Evolutionary conservation across 352 stramenopile genomes (phyloP), one percentile per base, ranked within the genome.

Genomic region (Detonula confervacea): DNA sequence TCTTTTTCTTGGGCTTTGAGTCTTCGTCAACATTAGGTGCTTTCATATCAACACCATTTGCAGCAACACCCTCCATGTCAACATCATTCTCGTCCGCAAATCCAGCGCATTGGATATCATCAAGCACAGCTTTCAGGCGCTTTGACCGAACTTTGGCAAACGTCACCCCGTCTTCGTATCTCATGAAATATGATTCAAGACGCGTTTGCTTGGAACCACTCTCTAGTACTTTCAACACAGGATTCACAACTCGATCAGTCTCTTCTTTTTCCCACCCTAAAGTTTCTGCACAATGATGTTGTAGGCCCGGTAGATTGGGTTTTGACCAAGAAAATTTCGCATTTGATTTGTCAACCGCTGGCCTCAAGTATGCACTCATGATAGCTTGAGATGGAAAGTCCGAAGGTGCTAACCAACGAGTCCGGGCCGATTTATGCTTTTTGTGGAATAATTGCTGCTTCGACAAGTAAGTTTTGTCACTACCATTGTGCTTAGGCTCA

Each of bases 161-260:
- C 70, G 96, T 97, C 2, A 98, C 94, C 70, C 97, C 93, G 82
- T 98, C 96, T 55, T 98, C 92, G 81, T 99, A 99, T 20, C 87
- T 95, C 72, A 96, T 97, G 73, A 98, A 98, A 60, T 97, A 98
- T 8, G 93, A 93, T 77, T 99, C 97, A 35, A 99, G 94, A 12
- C 96, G 88, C 4, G 92, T 98, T 84, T 98, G 96, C 37, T 77
- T 77, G 35, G 82, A 86, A 46, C 75, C 73, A 51, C 61, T 77
- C 64, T 91, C 81, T 9, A 88, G 42, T 39, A 77, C 77, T 67
- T 81, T 74, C 0, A 96, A 47, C 14, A 99, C 90, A 8, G 97
- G 97, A n/a, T 95, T 75, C 27, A 99, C 60, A 22, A 97, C 83
- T 9, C 88, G 82, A 75, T 97, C 92, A 27, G 94, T 97, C 84